Conservation (phyloP, 148 eudicot species). For the Simmondsia chinensis region DNA sequence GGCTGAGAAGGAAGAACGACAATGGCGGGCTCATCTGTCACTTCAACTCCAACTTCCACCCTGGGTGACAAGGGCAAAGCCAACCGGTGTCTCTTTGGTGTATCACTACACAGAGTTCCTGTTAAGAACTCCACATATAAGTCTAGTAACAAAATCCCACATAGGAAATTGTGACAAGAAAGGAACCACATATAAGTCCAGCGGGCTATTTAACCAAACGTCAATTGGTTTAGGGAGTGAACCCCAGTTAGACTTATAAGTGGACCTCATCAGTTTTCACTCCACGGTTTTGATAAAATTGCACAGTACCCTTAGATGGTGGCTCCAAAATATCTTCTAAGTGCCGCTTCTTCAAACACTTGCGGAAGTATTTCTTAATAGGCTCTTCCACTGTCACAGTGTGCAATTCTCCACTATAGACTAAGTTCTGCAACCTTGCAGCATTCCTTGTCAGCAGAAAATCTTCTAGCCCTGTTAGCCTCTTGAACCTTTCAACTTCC, state of each 20-base stretch:
- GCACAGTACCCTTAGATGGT: too few species aligned
- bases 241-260: too few species aligned
- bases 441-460: slow-evolving; percentile 29
- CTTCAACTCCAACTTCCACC: slow-evolving; percentile 7
- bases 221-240: too few species aligned
- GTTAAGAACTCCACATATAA: too few species aligned
- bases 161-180: too few species aligned
- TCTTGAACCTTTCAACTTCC: slow-evolving; percentile 54
- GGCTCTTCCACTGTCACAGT: slow-evolving; percentile 20
- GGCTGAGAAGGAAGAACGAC: slow-evolving; percentile 60
- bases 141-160: too few species aligned
- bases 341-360: slow-evolving; percentile 11
- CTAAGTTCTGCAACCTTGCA: slow-evolving; percentile 13
- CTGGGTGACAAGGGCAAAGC: slow-evolving; percentile 20
- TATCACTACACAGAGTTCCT: slow-evolving; percentile 5
- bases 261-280: too few species aligned
- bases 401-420: slow-evolving; percentile 9
- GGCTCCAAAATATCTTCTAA: slow-evolving; percentile 8
- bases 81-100: slow-evolving; percentile 7
- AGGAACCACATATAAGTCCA: too few species aligned
- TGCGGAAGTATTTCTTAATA: slow-evolving; percentile 6
- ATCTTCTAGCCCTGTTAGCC: slow-evolving; percentile 39
- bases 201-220: too few species aligned
- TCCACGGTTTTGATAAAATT: too few species aligned
- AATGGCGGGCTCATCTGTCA: slow-evolving; percentile 39